Percentiles rank a stretch among this genome's conserved stretches.
These are phyloP conservation scores for Podospora conica DNA, from an alignment of 495 filamentous ascomycete genomes.

Conservation along the genomic window DNA sequence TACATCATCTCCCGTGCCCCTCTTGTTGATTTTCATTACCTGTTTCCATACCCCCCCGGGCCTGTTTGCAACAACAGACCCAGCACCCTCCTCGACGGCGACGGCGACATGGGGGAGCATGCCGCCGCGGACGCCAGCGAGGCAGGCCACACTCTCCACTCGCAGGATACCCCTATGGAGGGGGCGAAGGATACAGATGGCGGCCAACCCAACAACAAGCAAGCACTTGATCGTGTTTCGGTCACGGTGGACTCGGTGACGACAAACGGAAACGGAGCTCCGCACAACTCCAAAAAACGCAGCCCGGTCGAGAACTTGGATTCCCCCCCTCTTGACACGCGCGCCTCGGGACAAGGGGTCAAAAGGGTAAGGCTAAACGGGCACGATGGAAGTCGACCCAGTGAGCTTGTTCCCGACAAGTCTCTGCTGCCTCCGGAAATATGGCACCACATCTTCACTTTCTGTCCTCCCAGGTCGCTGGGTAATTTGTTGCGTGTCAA, in stretches of 20 bases:
- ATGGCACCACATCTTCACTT: conserved; percentile 52
- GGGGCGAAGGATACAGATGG: not conserved
- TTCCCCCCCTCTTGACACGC: not conserved
- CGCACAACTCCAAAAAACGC: conserved; percentile 32
- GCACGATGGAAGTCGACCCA: conserved; percentile 6
- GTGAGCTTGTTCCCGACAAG: conserved; percentile 22
- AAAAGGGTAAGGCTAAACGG: conserved; percentile 37
- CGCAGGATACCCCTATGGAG: not conserved
- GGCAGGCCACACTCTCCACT: not conserved
- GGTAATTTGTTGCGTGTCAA: conserved; percentile 47
- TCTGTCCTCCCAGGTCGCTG: conserved; percentile 45
- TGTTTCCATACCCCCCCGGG: not conserved
- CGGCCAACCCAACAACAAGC: not conserved
- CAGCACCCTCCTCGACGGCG: not conserved
- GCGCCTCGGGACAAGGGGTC: conserved; percentile 8
- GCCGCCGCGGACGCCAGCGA: not conserved
- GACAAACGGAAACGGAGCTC: conserved; percentile 6
- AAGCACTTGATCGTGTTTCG: not conserved
- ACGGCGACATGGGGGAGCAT: not conserved
- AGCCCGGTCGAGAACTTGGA: conserved; percentile 22
- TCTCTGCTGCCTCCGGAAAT: conserved; percentile 45
- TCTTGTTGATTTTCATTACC: conserved; percentile 2
- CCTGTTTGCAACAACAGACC: not conserved
- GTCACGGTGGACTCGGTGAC: not conserved
- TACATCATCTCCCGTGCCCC: not conserved